These are phyloP conservation scores for Reutealis trisperma DNA, from an alignment of 345 rosid genomes.

Conservation along the genomic window DNA sequence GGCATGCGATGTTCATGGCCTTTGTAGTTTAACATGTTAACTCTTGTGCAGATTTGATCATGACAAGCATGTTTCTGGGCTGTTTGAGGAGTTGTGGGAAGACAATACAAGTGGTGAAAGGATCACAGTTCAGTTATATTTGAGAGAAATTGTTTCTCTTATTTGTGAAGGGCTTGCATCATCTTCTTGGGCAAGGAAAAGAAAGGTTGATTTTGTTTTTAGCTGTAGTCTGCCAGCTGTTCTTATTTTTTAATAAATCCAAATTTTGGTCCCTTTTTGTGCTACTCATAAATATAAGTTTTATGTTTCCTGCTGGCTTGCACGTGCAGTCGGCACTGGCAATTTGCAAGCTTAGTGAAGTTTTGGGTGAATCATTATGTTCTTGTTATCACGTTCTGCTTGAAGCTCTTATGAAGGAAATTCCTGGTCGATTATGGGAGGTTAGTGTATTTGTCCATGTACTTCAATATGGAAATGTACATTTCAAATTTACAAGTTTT, in stretches of 20 bases:
- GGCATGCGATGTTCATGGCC: background rate
- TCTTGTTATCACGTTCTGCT: constrained; percentile 57
- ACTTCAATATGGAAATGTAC: constrained; percentile 1
- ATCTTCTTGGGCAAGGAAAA: constrained; percentile 92
- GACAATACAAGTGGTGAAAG: constrained; percentile 87
- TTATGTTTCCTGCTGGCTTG: constrained; percentile 9
- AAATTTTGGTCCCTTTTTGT: constrained; percentile 9
- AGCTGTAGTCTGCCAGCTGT: constrained; percentile 4
- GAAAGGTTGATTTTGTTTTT: constrained; percentile 47
- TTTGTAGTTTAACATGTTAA: background rate
- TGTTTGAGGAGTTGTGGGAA: constrained; percentile 98
- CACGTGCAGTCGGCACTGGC: constrained; percentile 77
- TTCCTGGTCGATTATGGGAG: constrained; percentile 98
- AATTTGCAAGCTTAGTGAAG: constrained; percentile 74
- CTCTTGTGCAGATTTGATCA: constrained; percentile 78
- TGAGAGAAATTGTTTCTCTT: constrained; percentile 74
- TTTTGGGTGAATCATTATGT: constrained; percentile 83
- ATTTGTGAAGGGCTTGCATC: constrained; percentile 70
- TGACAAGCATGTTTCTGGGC: constrained; percentile 74
- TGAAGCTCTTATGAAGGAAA: constrained; percentile 67
- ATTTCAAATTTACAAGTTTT: background rate
- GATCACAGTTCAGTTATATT: constrained; percentile 75
- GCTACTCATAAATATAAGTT: constrained; percentile 8
- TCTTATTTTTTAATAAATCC: constrained; percentile 4
- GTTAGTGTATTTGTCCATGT: constrained; percentile 34